Evolutionary conservation across 768 basidiomycete genomes (phyloP).

Genomic region (Mycena latifolia): DNA sequence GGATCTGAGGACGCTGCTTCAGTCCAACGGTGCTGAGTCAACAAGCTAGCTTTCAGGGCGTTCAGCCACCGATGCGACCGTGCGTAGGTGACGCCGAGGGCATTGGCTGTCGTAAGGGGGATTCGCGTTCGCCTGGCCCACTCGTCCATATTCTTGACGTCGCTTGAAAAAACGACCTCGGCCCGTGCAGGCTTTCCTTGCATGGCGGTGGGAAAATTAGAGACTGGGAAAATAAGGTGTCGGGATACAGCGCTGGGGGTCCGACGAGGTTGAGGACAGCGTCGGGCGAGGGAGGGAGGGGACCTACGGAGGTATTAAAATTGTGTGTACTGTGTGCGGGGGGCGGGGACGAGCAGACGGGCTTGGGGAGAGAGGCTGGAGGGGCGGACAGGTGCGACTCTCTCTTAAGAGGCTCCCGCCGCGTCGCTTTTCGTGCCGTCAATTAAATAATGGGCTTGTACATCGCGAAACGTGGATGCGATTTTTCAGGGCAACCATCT

Average conservation of each 20-base stretch:
- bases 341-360: not conserved
- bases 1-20: conserved; percentile 70
- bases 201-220: conserved; percentile 39
- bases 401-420: conserved; percentile 9
- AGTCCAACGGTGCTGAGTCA: conserved; percentile 79
- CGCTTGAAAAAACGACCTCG: conserved; percentile 83
- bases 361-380: not conserved
- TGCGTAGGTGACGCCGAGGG: conserved; percentile 84
- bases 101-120: conserved; percentile 86
- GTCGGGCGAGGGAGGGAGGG: not conserved
- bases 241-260: conserved; percentile 18
- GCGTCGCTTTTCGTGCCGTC: not conserved
- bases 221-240: conserved; percentile 35
- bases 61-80: conserved; percentile 84
- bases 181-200: conserved; percentile 51
- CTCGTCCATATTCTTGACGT: conserved; percentile 85
- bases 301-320: conserved; percentile 19
- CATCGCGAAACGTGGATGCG: not conserved
- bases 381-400: not conserved
- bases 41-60: conserved; percentile 69
- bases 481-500: not conserved
- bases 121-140: conserved; percentile 87
- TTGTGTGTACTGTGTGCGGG: not conserved
- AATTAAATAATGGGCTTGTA: not conserved
- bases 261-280: conserved; percentile 14